Evolutionary conservation across 352 stramenopile species (phyloP).

Genomic region (Phytopythium oedochilum): DNA sequence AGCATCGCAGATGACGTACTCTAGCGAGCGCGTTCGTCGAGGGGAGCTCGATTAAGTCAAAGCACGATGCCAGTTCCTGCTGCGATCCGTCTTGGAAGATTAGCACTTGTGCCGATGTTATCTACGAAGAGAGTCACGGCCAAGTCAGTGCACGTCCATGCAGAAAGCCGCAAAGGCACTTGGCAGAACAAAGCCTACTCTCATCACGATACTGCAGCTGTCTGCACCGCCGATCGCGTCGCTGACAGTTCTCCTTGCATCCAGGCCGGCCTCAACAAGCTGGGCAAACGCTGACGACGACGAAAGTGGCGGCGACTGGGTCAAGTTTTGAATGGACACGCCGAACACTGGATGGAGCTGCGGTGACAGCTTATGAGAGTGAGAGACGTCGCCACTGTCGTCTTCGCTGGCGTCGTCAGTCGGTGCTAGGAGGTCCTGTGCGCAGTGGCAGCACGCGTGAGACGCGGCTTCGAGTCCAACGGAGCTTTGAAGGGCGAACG

Average conservation of each 20-base stretch:
- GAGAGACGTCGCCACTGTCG: not conserved
- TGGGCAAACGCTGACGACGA: constrained; percentile 15
- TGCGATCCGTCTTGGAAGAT: constrained; percentile 20
- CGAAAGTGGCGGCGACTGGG: constrained; percentile 17
- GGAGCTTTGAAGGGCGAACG: not conserved
- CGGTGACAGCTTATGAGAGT: constrained; percentile 11
- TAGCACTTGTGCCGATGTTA: constrained; percentile 39
- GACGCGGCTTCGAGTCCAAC: not conserved
- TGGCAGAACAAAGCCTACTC: constrained; percentile 11
- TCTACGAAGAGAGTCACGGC: constrained; percentile 6
- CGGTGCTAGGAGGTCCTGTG: constrained; percentile 22
- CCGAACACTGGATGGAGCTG: constrained; percentile 4
- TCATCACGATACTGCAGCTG: constrained; percentile 31
- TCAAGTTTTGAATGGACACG: constrained; percentile 27
- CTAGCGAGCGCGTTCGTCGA: constrained; percentile 41
- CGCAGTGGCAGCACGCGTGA: not conserved
- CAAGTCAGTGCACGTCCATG: not conserved
- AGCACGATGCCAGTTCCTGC: constrained; percentile 35
- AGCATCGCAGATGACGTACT: constrained; percentile 13
- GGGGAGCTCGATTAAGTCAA: constrained; percentile 44
- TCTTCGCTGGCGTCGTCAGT: not conserved
- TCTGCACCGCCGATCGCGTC: not conserved
- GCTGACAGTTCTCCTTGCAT: constrained; percentile 7
- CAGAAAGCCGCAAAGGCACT: not conserved
- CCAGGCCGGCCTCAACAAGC: constrained; percentile 23